Base-by-base conservation (phyloP, 768 basidiomycete species). In the Harrya chromipes region DNA sequence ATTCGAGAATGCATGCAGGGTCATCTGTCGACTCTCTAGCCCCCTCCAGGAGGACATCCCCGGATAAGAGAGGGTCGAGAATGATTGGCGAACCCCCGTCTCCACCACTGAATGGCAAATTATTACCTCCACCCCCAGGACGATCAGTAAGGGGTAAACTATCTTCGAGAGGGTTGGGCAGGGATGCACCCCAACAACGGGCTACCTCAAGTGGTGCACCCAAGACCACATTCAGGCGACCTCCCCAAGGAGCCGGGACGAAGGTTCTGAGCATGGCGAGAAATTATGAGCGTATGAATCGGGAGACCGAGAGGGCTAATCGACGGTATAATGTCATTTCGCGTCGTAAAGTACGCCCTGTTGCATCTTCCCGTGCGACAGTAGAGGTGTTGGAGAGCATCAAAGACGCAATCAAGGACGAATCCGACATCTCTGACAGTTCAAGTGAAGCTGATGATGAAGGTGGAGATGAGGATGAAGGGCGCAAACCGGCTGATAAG, bases 211-310 rank as follows among this genome's bases (percentile, higher is more conserved):
- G 67, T 13, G 64, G 61, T 9, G 9, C 42, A 2, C 21, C 57
- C n/a, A 87, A 81, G 62, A 68, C 78, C 20, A 73, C 79, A 2
- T 74, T 85, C 60, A 80, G 85, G 43, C 74, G 82, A 20, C 72
- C 78, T 7, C 62, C 75, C 4, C 63, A 72, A 31, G 71, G 72
- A 33, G 61, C 77, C 7, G 83, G 82, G 14, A 78, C 70, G 47
- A 91, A 90, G 63, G 94, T 98, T 8, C 84, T 87, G 1, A 90
- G 85, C 47, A 91, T 97, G 13, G 82, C 94, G 10, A 84, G 87
- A 56, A 91, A 97, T 54, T 98, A 90, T 66, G 94, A 97, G 67
- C 82, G 89, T 14, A 78, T 97, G 27, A 81, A 76, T 47, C 80
- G 81, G 39, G 90, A 93, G 34, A 79, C 70, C 7, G 88, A 91